A percentile compares a stretch with the other conserved stretches of the same genome.
These are phyloP conservation scores for Vinca major DNA, from an alignment of 305 asterid species.

Conservation along the genomic window DNA sequence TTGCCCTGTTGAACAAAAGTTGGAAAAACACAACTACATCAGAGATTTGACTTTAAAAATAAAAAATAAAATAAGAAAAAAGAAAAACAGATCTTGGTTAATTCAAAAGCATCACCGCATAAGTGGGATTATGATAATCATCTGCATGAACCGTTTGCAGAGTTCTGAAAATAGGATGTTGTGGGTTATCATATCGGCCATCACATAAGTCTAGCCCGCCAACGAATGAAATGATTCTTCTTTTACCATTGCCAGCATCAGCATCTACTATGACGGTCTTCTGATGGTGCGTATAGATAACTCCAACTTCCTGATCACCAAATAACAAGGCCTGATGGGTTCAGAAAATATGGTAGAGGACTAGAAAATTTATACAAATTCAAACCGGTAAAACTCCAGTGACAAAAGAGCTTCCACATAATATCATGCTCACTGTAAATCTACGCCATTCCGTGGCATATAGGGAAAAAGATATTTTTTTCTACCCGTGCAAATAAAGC, in stretches of 20 bases:
- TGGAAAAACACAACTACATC: constrained; percentile 3
- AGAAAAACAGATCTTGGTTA: not conserved
- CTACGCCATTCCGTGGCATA: not conserved
- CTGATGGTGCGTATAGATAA: constrained; percentile 95
- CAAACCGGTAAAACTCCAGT: not conserved
- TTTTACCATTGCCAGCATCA: constrained; percentile 77
- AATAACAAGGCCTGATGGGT: constrained; percentile 11
- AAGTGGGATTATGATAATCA: constrained; percentile 95
- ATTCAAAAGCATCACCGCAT: constrained; percentile 36
- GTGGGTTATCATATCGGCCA: constrained; percentile 90
- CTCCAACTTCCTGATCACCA: constrained; percentile 80
- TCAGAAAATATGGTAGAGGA: not conserved
- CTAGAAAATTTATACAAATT: not conserved
- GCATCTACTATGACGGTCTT: constrained; percentile 90
- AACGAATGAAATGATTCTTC: constrained; percentile 75
- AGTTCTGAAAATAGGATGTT: constrained; percentile 67
- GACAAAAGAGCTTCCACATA: not conserved
- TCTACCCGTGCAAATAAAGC: not conserved
- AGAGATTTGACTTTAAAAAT: constrained; percentile 4
- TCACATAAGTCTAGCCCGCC: constrained; percentile 96
- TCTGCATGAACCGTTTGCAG: constrained; percentile 64
- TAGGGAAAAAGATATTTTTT: not conserved
- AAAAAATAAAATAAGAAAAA: not conserved
- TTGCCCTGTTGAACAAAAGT: constrained; percentile 48
- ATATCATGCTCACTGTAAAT: not conserved